Evolutionary conservation across 192 early-diverging fungal species (phyloP).

Genomic region (Gorgonomyces haynaldii): DNA sequence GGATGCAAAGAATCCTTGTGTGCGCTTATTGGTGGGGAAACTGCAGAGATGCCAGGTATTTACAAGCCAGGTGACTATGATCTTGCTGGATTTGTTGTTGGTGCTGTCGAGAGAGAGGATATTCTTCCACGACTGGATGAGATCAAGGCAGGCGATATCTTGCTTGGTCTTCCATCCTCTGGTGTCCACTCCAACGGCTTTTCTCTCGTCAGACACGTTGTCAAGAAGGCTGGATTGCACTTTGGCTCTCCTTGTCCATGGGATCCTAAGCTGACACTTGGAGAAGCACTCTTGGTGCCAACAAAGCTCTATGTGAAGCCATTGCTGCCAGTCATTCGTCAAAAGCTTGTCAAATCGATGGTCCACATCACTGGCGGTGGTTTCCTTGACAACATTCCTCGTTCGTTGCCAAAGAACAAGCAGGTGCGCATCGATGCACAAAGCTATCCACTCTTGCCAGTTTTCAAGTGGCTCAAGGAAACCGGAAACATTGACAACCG

Average conservation of each 20-base stretch:
- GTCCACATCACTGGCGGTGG: conserved; percentile 98
- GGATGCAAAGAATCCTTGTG: conserved; percentile 83
- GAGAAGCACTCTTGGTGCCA: conserved; percentile 78
- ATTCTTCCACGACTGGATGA: conserved; percentile 73
- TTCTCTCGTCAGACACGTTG: conserved; percentile 89
- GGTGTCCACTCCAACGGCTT: conserved; percentile 99
- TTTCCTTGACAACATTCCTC: conserved; percentile 95
- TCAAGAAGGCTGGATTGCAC: conserved; percentile 52
- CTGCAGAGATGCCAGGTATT: conserved; percentile 98
- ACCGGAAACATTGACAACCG: conserved; percentile 65
- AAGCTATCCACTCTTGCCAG: conserved; percentile 71
- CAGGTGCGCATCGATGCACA: conserved; percentile 74
- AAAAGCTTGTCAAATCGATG: conserved; percentile 81
- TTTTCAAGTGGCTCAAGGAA: conserved; percentile 90
- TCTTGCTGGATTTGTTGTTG: conserved; percentile 93
- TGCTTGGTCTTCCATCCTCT: conserved; percentile 88
- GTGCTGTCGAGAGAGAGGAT: conserved; percentile 82
- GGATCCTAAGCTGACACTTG: conserved; percentile 52
- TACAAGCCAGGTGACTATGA: conserved; percentile 78
- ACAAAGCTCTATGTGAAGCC: conserved; percentile 94
- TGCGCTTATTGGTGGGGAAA: conserved; percentile 97
- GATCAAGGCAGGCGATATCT: conserved; percentile 68
- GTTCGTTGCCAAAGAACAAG: conserved; percentile 74
- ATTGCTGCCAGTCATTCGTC: conserved; percentile 69
- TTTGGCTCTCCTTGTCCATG: conserved; percentile 79